phyloP scores from a whole-genome alignment of 2,329 filamentous ascomycete genomes.

The Exophiala sideris region DNA sequence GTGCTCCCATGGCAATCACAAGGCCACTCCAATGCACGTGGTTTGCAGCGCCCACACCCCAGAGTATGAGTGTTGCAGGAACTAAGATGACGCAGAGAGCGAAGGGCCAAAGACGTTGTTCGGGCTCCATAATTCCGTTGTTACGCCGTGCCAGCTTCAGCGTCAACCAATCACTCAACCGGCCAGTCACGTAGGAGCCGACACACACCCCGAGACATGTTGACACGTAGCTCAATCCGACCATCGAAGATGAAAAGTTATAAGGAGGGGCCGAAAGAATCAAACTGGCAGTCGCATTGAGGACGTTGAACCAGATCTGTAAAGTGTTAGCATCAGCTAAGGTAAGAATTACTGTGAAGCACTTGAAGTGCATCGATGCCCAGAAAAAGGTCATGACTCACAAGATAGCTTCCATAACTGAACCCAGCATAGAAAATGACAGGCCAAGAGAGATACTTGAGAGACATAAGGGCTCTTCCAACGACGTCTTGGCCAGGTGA shows the following conservation, averaged over 20 bases:
- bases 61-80: constrained; percentile 46
- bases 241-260: constrained; percentile 38
- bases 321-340: not conserved
- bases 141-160: constrained; percentile 27
- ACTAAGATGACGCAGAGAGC: constrained; percentile 41
- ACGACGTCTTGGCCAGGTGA: constrained; percentile 14
- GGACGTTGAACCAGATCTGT: constrained; percentile 43
- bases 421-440: constrained; percentile 42
- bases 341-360: not conserved
- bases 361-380: not conserved
- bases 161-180: constrained; percentile 29
- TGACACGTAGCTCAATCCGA: constrained; percentile 39
- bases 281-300: constrained; percentile 41
- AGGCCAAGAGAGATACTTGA: constrained; percentile 33
- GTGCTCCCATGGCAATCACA: constrained; percentile 48
- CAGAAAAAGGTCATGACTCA: constrained; percentile 15
- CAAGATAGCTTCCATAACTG: constrained; percentile 39
- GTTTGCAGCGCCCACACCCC: constrained; percentile 52
- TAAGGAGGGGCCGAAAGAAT: constrained; percentile 39
- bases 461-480: constrained; percentile 8
- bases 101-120: constrained; percentile 31
- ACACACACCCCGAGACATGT: constrained; percentile 22
- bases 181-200: constrained; percentile 24
- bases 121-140: constrained; percentile 30
- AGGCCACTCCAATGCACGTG: constrained; percentile 50